These are phyloP conservation scores for Fraxinus sp. DNA, from an alignment of 305 asterid genomes.

Conservation along the genomic window DNA sequence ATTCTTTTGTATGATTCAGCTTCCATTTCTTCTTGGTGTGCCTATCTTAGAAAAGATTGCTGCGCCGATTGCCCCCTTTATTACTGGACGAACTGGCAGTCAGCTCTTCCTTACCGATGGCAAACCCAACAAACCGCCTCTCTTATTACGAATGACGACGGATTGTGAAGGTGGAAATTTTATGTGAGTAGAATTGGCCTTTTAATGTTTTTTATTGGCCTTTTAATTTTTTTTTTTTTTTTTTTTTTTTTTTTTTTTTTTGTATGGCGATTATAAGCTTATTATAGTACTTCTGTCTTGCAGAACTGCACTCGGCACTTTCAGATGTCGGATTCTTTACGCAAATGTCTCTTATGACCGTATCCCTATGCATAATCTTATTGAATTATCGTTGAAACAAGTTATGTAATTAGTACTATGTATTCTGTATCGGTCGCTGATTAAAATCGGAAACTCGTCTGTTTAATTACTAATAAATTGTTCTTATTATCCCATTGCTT, in stretches of 20 bases:
- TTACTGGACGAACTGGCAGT: conserved; percentile 84
- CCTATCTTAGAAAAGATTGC: conserved; percentile 89
- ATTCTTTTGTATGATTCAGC: conserved; percentile 55
- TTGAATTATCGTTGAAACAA: conserved; percentile 8
- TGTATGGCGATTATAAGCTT: conserved; percentile 18
- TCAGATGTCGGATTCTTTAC: conserved; percentile 71
- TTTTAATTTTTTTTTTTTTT: conserved; percentile 1
- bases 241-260: conserved; percentile 1
- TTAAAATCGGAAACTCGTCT: not conserved
- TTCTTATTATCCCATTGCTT: conserved; percentile 20
- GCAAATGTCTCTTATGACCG: conserved; percentile 93
- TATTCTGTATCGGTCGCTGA: not conserved
- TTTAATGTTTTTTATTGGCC: not conserved
- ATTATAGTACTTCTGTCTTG: conserved; percentile 25
- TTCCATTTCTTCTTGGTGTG: conserved; percentile 88
- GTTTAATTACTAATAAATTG: conserved; percentile 1
- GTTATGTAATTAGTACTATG: conserved; percentile 2
- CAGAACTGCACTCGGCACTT: conserved; percentile 93
- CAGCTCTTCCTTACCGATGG: conserved; percentile 95
- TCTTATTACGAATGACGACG: conserved; percentile 76
- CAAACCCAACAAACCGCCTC: conserved; percentile 74
- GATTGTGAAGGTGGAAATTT: conserved; percentile 83
- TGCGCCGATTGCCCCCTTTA: conserved; percentile 84
- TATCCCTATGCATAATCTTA: conserved; percentile 47
- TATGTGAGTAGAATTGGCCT: conserved; percentile 53